Conservation (phyloP, 208 protist genomes). For the Acanthamoeba castellanii region DNA sequence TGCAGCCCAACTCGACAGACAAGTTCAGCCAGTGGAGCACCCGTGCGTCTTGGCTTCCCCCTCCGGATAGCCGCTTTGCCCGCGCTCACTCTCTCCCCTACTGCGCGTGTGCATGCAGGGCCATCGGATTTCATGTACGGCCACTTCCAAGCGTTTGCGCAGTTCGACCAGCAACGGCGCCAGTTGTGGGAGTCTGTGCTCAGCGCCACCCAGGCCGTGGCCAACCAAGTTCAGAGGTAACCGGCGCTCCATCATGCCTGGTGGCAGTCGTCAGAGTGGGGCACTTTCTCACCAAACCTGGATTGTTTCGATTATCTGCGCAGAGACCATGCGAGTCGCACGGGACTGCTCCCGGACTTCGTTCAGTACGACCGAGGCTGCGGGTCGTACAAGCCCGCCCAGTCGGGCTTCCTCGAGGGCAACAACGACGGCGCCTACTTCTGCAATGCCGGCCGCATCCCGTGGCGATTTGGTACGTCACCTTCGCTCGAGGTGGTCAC, state of each 20-base stretch:
- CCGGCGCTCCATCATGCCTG: neutral
- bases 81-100: neutral
- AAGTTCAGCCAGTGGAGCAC: conserved; percentile 44
- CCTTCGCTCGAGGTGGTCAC: neutral
- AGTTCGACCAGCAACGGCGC: neutral
- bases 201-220: conserved; percentile 27
- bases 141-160: conserved; percentile 39
- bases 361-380: neutral
- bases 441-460: conserved; percentile 54
- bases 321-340: neutral
- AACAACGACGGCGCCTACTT: conserved; percentile 43
- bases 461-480: conserved; percentile 25
- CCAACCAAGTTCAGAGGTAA: neutral
- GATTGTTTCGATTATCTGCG: neutral
- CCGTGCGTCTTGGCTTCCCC: neutral
- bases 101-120: neutral
- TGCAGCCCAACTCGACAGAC: neutral
- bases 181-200: neutral
- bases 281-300: no score
- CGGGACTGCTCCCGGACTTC: conserved; percentile 47
- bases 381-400: neutral
- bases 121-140: conserved; percentile 56
- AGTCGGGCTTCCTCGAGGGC: conserved; percentile 10
- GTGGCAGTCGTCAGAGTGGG: neutral
- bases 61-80: neutral